Evolutionary conservation across 1,284 basidiomycete genomes (phyloP).

Genomic region (Volvariella volvacea): DNA sequence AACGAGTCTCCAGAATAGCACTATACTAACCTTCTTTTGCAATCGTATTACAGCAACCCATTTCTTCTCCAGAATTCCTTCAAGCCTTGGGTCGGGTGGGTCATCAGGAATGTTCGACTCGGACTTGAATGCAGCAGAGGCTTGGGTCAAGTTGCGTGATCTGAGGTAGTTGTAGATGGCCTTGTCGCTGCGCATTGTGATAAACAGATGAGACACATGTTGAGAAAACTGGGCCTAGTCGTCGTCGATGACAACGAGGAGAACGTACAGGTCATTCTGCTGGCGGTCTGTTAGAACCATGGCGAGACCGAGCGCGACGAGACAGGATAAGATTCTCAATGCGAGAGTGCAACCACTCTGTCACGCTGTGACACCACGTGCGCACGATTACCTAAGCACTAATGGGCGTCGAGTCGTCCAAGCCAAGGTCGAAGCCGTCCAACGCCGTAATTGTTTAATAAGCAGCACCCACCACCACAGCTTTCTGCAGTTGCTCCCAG

Average conservation of each 20-base stretch:
- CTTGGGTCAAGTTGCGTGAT: slow-evolving; percentile 53
- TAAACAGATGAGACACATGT: slow-evolving; percentile 7
- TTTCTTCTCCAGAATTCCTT: slow-evolving; percentile 89
- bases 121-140: slow-evolving; percentile 58
- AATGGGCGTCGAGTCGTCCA: too few relatives aligned
- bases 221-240: slow-evolving; percentile 49
- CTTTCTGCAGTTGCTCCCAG: too few relatives aligned
- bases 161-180: slow-evolving; percentile 83
- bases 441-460: too few relatives aligned
- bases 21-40: slow-evolving; percentile 87
- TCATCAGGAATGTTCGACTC: slow-evolving; percentile 61
- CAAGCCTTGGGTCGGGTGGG: slow-evolving; percentile 75
- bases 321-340: too few relatives aligned
- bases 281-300: slow-evolving; percentile 10
- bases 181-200: slow-evolving; percentile 55
- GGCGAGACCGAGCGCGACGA: slow-evolving; percentile 4
- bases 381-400: too few relatives aligned
- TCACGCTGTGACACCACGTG: too few relatives aligned
- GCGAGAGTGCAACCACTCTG: too few relatives aligned
- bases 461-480: too few relatives aligned
- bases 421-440: too few relatives aligned
- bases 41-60: slow-evolving; percentile 91
- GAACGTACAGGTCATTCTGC: slow-evolving; percentile 10
- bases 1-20: not conserved
- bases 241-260: slow-evolving; percentile 30